A percentile compares a stretch with the other conserved stretches of the same genome.
These are phyloP conservation scores for Penicillium sp. DNA, from an alignment of 2,329 filamentous ascomycete species.

Conservation along the genomic window DNA sequence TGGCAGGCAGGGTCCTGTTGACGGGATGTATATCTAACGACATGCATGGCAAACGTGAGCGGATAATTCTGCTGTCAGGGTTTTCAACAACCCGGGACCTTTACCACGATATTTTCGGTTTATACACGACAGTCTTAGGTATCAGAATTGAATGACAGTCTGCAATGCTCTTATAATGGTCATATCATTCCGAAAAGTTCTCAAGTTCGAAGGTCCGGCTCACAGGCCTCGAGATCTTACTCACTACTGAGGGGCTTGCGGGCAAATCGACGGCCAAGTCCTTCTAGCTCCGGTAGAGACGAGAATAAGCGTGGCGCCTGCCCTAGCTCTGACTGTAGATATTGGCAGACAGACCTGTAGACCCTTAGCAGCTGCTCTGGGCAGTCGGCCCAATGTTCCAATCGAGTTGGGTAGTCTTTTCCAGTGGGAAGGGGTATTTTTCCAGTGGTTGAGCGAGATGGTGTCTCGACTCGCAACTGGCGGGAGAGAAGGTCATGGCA, in stretches of 20 bases:
- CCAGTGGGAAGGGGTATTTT: background rate
- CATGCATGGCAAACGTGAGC: too few species aligned
- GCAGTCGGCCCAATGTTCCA: background rate
- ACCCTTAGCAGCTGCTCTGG: background rate
- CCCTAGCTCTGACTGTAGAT: background rate
- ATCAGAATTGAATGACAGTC: too few species aligned
- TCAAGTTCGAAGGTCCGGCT: too few species aligned
- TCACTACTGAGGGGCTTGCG: background rate
- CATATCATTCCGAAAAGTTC: too few species aligned
- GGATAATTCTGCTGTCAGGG: too few species aligned
- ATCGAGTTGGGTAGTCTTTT: background rate
- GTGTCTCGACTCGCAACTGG: background rate
- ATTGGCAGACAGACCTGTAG: background rate
- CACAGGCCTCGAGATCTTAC: background rate
- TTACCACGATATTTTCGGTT: too few species aligned
- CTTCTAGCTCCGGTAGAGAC: background rate
- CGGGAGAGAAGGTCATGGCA: background rate
- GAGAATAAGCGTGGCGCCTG: background rate
- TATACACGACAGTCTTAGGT: too few species aligned
- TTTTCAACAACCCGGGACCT: too few species aligned
- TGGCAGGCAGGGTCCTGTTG: too few species aligned
- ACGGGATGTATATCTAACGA: too few species aligned
- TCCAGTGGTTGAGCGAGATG: background rate
- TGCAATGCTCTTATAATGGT: too few species aligned
- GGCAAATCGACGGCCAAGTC: background rate